phyloP scores from a whole-genome alignment of 2,329 filamentous ascomycete species.

The Microsporum canis region DNA sequence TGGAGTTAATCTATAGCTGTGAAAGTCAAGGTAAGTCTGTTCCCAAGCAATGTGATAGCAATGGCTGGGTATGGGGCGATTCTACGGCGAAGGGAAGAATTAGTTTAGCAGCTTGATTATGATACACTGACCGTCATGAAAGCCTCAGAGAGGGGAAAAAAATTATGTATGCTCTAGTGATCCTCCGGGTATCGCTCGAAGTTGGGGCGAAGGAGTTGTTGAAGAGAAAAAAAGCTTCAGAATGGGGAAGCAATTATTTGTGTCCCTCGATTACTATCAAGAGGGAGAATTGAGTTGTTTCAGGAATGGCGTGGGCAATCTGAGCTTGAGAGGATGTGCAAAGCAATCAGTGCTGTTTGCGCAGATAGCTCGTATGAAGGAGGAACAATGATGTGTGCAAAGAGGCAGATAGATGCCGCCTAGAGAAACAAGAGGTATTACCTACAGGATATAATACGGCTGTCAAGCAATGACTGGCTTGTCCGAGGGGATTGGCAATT shows the following conservation, averaged over 20 bases:
- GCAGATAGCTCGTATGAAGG: neutral
- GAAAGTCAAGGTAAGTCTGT: neutral
- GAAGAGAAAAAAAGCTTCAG: neutral
- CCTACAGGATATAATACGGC: neutral
- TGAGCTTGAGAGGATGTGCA: neutral
- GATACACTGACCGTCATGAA: neutral
- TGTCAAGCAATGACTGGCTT: neutral
- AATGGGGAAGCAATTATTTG: neutral
- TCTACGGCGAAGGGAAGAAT: neutral
- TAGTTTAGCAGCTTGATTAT: neutral
- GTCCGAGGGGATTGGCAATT: neutral
- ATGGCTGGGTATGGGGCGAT: neutral
- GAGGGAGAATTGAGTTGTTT: neutral
- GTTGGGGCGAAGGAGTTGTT: neutral
- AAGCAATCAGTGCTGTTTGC: neutral
- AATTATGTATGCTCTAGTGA: neutral
- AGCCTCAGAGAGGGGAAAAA: neutral
- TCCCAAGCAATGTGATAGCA: neutral
- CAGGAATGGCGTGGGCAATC: neutral
- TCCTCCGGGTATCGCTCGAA: neutral
- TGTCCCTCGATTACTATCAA: neutral
- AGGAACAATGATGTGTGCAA: neutral
- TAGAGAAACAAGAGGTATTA: neutral
- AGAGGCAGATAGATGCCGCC: neutral
- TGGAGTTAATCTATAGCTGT: neutral